Conservation (phyloP, 1,139 yeast genomes). For the Hansenula lynferdii region DNA sequence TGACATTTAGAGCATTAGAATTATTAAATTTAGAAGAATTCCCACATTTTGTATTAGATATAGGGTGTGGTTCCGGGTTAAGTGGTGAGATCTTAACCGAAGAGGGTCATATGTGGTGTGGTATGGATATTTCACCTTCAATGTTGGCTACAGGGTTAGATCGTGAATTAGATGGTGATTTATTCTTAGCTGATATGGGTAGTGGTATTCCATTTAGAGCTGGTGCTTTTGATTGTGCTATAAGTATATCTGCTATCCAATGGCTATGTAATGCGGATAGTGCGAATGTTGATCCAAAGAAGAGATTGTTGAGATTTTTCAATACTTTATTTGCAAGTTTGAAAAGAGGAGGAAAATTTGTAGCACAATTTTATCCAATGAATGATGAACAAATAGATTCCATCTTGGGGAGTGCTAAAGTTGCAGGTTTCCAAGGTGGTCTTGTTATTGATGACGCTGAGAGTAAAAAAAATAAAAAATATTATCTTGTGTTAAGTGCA, state of each 20-base stretch:
- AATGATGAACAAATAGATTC: conserved; percentile 80
- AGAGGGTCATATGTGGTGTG: conserved; percentile 94
- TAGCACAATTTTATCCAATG: conserved; percentile 94
- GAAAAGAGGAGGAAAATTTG: conserved; percentile 93
- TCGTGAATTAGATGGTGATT: conserved; percentile 89
- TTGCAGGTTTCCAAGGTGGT: conserved; percentile 97
- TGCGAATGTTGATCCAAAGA: conserved; percentile 78
- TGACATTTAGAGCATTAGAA: conserved; percentile 93
- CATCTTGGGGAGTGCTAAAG: conserved; percentile 80
- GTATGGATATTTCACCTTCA: conserved; percentile 94
- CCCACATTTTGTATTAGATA: conserved; percentile 75
- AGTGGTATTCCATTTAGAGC: conserved; percentile 93
- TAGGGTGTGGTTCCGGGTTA: conserved; percentile 97
- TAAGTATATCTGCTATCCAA: conserved; percentile 91
- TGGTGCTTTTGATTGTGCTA: conserved; percentile 96
- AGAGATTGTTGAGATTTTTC: conserved; percentile 76
- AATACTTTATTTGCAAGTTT: conserved; percentile 82
- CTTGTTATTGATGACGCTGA: conserved; percentile 92
- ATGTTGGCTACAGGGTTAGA: conserved; percentile 95
- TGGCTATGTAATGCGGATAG: conserved; percentile 98
- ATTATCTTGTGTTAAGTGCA: conserved; percentile 84
- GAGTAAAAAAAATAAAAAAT: conserved; percentile 84
- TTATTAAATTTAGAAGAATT: conserved; percentile 64
- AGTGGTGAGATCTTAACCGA: conserved; percentile 92
- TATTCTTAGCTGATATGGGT: conserved; percentile 90